phyloP scores from a whole-genome alignment of 176 grass and related monocot genomes.

The Oryza rufipogon region DNA sequence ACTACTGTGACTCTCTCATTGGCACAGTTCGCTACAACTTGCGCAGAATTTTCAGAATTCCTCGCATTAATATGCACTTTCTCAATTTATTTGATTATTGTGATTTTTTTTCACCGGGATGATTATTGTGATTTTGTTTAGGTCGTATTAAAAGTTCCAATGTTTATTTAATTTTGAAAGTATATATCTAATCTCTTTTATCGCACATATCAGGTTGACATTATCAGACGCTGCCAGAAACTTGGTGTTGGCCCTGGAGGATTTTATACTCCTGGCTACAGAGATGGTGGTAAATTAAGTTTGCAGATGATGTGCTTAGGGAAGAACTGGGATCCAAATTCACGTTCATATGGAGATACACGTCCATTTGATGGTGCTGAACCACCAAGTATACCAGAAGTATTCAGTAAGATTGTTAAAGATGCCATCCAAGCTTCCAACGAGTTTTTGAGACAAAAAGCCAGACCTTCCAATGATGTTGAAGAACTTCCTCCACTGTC shows the following conservation, averaged over 20 bases:
- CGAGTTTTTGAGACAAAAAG: slow-evolving; percentile 23
- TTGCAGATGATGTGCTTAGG: slow-evolving; percentile 73
- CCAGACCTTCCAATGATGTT: neutral
- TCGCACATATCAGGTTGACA: slow-evolving; percentile 46
- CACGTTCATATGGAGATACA: slow-evolving; percentile 35
- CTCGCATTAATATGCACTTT: neutral
- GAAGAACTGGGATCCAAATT: slow-evolving; percentile 69
- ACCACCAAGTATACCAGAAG: slow-evolving; percentile 52
- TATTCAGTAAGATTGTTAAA: slow-evolving; percentile 39
- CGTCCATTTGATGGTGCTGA: slow-evolving; percentile 43
- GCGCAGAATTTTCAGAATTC: neutral
- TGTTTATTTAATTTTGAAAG: too few species aligned
- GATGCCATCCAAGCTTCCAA: slow-evolving; percentile 50
- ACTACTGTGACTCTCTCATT: neutral
- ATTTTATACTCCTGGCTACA: slow-evolving; percentile 67
- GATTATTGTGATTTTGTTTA: neutral
- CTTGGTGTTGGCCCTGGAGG: slow-evolving; percentile 54
- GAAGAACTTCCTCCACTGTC: slow-evolving; percentile 48
- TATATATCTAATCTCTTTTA: neutral
- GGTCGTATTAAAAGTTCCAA: too few species aligned
- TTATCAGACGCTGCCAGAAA: slow-evolving; percentile 50
- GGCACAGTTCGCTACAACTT: neutral
- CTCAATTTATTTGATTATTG: neutral
- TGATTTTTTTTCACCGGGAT: too few species aligned
- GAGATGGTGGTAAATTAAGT: slow-evolving; percentile 45